Conservation (phyloP, 345 rosid species). For the Pistacia integerrima region DNA sequence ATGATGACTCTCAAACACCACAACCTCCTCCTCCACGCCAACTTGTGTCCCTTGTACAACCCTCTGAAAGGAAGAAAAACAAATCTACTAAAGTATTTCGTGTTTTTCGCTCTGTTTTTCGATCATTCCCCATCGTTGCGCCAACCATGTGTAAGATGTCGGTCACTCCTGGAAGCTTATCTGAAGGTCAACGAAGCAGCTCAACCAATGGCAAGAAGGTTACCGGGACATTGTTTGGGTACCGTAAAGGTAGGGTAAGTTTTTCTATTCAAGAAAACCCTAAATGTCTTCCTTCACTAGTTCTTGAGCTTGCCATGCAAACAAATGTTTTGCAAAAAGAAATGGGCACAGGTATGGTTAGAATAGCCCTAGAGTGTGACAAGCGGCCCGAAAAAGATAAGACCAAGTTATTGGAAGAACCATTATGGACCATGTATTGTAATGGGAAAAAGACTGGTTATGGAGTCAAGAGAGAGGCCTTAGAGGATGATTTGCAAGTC, state of each 20-base stretch:
- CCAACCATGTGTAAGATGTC: conserved; percentile 69
- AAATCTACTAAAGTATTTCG: conserved; percentile 57
- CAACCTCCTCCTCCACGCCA: conserved; percentile 36
- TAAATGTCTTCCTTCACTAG: conserved; percentile 56
- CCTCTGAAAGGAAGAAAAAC: conserved; percentile 48
- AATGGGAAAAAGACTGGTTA: conserved; percentile 81
- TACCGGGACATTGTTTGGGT: conserved; percentile 75
- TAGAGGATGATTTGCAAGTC: conserved; percentile 65
- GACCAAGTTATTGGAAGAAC: conserved; percentile 56
- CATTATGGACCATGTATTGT: conserved; percentile 79
- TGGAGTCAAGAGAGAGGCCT: conserved; percentile 65
- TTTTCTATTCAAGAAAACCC: conserved; percentile 71
- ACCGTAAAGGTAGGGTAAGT: conserved; percentile 72
- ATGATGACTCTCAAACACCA: conserved; percentile 25
- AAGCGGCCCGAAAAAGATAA: conserved; percentile 58
- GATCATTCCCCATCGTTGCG: conserved; percentile 69
- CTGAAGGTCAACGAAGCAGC: conserved; percentile 37
- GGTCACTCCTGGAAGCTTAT: conserved; percentile 38
- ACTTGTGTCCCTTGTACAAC: conserved; percentile 62
- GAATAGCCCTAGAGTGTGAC: conserved; percentile 79
- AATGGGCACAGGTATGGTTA: conserved; percentile 65
- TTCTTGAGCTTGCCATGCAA: conserved; percentile 67
- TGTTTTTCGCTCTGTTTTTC: conserved; percentile 72
- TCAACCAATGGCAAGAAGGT: conserved; percentile 32
- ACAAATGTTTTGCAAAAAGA: conserved; percentile 63